Evolutionary conservation across 1,139 yeast genomes (phyloP).

Genomic region (Tardiomyces depauwii): DNA sequence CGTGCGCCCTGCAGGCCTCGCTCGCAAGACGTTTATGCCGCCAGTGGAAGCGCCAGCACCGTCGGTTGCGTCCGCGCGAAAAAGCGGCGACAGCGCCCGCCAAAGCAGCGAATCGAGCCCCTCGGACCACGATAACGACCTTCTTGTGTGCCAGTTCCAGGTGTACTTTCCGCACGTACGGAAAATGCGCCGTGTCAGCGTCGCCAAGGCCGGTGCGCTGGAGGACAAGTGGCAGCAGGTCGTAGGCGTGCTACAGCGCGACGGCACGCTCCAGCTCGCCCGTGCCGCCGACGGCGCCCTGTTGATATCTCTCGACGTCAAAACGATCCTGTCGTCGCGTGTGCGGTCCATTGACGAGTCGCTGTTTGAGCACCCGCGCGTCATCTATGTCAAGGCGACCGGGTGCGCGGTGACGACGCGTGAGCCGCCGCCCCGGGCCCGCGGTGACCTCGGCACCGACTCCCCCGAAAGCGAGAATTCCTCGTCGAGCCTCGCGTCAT

Average conservation of each 20-base stretch:
- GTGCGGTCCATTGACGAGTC: constrained; percentile 60
- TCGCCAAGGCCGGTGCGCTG: constrained; percentile 6
- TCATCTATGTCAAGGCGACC: constrained; percentile 20
- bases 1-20: constrained; percentile 10
- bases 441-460: constrained; percentile 9
- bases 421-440: background rate
- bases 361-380: constrained; percentile 47
- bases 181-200: background rate
- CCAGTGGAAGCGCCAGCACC: constrained; percentile 3
- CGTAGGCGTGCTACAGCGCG: constrained; percentile 58
- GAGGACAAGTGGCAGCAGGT: constrained; percentile 65
- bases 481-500: background rate
- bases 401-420: background rate
- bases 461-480: background rate
- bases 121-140: constrained; percentile 7
- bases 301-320: constrained; percentile 50
- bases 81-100: background rate
- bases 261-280: constrained; percentile 54
- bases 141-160: constrained; percentile 20
- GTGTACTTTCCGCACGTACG: constrained; percentile 15
- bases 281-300: constrained; percentile 49
- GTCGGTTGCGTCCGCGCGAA: background rate
- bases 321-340: constrained; percentile 48
- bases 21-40: constrained; percentile 9
- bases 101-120: too few relatives aligned